These are phyloP conservation scores for Sungouiella thailandica DNA, from an alignment of 805 yeast genomes.

Conservation along the genomic window DNA sequence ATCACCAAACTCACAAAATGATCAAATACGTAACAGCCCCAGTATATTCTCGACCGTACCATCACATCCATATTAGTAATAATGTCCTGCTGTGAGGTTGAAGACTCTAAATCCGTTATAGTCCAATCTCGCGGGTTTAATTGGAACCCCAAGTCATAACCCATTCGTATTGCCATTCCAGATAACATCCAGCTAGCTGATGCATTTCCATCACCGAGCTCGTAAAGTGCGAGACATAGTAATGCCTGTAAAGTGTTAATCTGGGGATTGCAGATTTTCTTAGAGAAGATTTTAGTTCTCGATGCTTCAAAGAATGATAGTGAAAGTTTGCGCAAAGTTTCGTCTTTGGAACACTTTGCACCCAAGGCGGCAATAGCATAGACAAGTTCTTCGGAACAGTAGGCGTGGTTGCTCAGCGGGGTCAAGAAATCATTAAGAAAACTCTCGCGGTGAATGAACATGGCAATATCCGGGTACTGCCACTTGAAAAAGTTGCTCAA, in stretches of 20 bases:
- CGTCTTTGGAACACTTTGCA: conserved; percentile 12
- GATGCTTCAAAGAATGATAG: conserved; percentile 13
- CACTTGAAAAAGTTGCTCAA: conserved; percentile 13
- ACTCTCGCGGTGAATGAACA: conserved; percentile 16
- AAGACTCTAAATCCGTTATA: conserved; percentile 2
- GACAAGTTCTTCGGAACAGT: conserved; percentile 15
- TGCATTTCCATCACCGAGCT: conserved; percentile 17
- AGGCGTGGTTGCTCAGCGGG: conserved; percentile 5
- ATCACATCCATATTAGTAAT: conserved; percentile 9
- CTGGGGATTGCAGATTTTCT: conserved; percentile 11
- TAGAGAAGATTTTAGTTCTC: conserved; percentile 9
- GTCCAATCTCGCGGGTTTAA: conserved; percentile 16
- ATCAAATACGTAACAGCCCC: conserved; percentile 16
- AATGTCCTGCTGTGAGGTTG: conserved; percentile 4
- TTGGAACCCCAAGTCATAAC: conserved; percentile 16
- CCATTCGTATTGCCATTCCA: conserved; percentile 19
- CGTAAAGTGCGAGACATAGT: conserved; percentile 15
- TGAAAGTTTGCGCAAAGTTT: conserved; percentile 7
- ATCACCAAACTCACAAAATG: conserved; percentile 15
- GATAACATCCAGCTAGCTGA: conserved; percentile 18
- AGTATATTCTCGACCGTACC: conserved; percentile 15
- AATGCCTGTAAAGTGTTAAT: conserved; percentile 15
- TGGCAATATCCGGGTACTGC: conserved; percentile 16
- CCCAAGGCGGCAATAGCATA: conserved; percentile 18
- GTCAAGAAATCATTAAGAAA: conserved; percentile 14